Base-by-base conservation (phyloP, 768 basidiomycete genomes). In the Mycena crocata region DNA sequence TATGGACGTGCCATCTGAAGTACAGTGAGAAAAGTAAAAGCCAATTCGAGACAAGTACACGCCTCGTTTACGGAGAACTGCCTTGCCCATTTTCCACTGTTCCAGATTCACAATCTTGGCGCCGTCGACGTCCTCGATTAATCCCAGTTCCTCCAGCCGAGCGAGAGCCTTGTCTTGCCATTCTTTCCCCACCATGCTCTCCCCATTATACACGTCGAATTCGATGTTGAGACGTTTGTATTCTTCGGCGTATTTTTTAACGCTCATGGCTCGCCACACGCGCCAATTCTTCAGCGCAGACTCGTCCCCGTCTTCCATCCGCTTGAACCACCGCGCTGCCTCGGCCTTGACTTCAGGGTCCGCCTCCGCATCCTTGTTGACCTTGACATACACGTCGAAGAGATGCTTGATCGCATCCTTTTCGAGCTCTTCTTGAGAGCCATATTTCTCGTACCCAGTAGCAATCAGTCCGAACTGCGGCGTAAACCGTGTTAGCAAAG, bases 281-380 rank as follows among this genome's bases (percentile, higher is more conserved):
- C 91, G 87, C 97, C 97, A 99, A 78, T 96, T 92, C 61, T 82
- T 84, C 37, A 99, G 86, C 3, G 94, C 92, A 13, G 82, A 83
- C 69, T 94, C 90, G 72, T 98, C 95, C 28, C 95, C 94, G 68
- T 95, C 93, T 76, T 96, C 95, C 94, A 98, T 97, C 14, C 90
- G 90, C 78, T 91, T 95, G 85, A 99, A 99, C 86, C 93, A 95
- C 51, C 85, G 82, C 0, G 93, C 93, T 0, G 95, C 95, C 54
- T 90, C 87, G 8, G 79, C 84, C 79, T 92, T 94, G 76, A 93
- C 92, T 28, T 82, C 76, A 0, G 91, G 89, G 72, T 94, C 90
- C 1, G 80, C 71, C 17, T 92, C 91, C 3, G 92, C 92, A 52
- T 96, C 97, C 64, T 88, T 87, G 86, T 92, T 96, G 71, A 99